phyloP scores from a whole-genome alignment of 2,329 filamentous ascomycete species.

The Arthrobotrys musiformis region DNA sequence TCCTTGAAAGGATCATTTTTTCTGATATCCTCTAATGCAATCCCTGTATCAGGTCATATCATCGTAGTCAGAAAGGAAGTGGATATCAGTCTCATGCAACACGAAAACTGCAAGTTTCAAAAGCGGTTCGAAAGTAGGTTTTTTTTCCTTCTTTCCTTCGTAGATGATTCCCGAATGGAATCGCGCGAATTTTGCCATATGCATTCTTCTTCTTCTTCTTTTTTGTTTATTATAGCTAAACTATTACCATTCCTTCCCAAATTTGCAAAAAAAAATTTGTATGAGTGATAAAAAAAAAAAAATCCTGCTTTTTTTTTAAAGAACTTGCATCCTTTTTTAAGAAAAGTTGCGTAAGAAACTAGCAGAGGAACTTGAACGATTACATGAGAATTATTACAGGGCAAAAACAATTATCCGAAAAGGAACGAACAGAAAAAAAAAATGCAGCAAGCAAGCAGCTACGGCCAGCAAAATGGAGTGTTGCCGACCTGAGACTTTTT shows the following conservation, averaged over 20 bases:
- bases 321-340: conserved; percentile 17
- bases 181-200: conserved; percentile 54
- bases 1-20: conserved; percentile 28
- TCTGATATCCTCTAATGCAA: conserved; percentile 22
- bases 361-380: conserved; percentile 15
- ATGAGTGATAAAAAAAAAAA: conserved; percentile 53
- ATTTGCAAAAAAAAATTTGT: too few relatives aligned
- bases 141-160: background rate
- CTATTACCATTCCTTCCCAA: conserved; percentile 33
- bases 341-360: conserved; percentile 40
- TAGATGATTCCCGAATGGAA: conserved; percentile 44
- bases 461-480: conserved; percentile 20
- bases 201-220: background rate
- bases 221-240: background rate
- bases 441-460: background rate
- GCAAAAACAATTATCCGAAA: conserved; percentile 56
- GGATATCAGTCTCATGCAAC: conserved; percentile 51
- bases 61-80: conserved; percentile 29
- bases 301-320: conserved; percentile 45
- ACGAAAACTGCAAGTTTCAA: conserved; percentile 54
- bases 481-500: conserved; percentile 50
- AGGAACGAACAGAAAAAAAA: conserved; percentile 30
- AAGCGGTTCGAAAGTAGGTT: conserved; percentile 16
- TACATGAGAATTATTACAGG: conserved; percentile 49
- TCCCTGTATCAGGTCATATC: conserved; percentile 51